A percentile compares a stretch with the other conserved stretches of the same genome.
Evolutionary conservation across 768 basidiomycete genomes (phyloP).

Genomic region (Mycena leptocephala): DNA sequence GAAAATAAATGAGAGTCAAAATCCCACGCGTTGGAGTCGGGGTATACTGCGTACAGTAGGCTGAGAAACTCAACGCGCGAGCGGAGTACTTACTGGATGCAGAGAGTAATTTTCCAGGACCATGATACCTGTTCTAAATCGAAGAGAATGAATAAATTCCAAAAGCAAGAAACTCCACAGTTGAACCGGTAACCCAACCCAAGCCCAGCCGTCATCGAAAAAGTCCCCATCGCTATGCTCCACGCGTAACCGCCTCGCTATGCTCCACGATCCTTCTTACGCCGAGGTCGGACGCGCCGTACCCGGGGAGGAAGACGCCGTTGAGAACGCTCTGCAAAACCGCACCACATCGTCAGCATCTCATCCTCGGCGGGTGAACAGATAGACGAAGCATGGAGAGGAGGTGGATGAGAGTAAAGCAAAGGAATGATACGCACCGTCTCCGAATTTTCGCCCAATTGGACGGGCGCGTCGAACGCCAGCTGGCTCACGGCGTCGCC

Average conservation of each 20-base stretch:
- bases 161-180: too few species aligned
- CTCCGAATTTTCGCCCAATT: slow-evolving; percentile 2
- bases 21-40: too few species aligned
- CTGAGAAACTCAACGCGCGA: too few species aligned
- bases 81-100: too few species aligned
- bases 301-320: slow-evolving; percentile 20
- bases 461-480: slow-evolving; percentile 17
- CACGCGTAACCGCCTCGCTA: slow-evolving; percentile 18
- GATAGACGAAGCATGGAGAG: not conserved
- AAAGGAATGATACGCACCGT: slow-evolving; percentile 15
- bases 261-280: slow-evolving; percentile 24
- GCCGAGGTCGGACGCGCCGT: slow-evolving; percentile 29
- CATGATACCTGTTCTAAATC: too few species aligned
- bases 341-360: not conserved
- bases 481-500: slow-evolving; percentile 23
- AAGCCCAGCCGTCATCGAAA: too few species aligned
- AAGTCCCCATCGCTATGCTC: not conserved
- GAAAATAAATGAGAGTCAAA: too few species aligned
- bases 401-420: not conserved
- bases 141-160: too few species aligned
- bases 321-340: slow-evolving; percentile 27
- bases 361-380: not conserved
- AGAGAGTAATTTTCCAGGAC: too few species aligned
- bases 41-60: too few species aligned
- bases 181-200: too few species aligned